Evolutionary conservation across 2,329 filamentous ascomycete genomes (phyloP).

Genomic region (Ascochyta fabae): DNA sequence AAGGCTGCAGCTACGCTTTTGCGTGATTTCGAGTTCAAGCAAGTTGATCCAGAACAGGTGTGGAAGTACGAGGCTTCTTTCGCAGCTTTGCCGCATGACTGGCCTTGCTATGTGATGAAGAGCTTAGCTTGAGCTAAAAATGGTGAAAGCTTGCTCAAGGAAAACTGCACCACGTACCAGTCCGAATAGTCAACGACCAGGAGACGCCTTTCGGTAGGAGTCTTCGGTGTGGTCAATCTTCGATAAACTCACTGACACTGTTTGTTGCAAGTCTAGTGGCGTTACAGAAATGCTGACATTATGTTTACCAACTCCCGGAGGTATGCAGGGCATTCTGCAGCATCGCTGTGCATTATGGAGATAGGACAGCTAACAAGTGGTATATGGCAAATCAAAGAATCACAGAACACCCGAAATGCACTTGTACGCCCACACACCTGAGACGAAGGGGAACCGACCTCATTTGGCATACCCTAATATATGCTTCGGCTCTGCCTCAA

Average conservation of each 20-base stretch:
- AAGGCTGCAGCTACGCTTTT: conserved; percentile 46
- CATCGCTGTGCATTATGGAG: no score
- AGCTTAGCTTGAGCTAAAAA: neutral
- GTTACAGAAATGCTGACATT: no score
- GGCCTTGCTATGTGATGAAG: conserved; percentile 19
- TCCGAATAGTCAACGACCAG: no score
- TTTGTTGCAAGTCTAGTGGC: no score
- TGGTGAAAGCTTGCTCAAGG: no score
- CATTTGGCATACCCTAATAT: conserved; percentile 11
- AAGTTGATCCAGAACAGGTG: conserved; percentile 32
- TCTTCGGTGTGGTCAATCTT: no score
- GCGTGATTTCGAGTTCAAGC: conserved; percentile 43
- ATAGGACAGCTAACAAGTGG: no score
- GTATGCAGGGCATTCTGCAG: no score
- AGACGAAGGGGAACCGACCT: neutral
- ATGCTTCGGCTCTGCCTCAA: conserved; percentile 23
- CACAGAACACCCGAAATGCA: neutral
- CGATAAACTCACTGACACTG: no score
- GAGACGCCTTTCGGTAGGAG: no score
- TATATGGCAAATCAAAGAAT: neutral
- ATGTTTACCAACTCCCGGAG: no score
- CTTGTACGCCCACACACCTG: neutral
- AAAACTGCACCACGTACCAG: no score
- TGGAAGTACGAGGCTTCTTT: conserved; percentile 47
- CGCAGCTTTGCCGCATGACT: conserved; percentile 37